Evolutionary conservation across 176 grass and related monocot genomes (phyloP).

Genomic region (Triticum urartu): DNA sequence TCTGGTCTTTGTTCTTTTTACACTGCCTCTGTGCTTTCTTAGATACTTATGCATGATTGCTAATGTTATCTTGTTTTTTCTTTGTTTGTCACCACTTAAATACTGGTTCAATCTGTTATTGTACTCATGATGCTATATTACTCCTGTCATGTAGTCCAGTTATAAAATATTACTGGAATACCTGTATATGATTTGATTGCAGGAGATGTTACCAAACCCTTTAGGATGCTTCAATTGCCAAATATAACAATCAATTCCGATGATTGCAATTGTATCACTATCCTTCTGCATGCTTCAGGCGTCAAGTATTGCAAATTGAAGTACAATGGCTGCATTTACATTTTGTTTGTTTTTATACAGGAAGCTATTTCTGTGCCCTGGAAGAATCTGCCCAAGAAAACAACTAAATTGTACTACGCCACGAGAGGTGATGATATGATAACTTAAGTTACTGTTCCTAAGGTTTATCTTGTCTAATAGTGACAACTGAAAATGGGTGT

Average conservation of each 20-base stretch:
- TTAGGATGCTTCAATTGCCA: neutral
- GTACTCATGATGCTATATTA: neutral
- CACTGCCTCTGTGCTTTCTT: neutral
- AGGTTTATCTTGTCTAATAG: neutral
- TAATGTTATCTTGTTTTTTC: neutral
- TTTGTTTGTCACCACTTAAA: no score
- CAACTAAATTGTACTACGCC: constrained; percentile 68
- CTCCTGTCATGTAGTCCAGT: neutral
- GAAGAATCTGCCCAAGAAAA: constrained; percentile 69
- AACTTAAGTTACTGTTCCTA: neutral
- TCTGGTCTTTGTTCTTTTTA: neutral
- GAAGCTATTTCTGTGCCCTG: constrained; percentile 83
- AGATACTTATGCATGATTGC: no score
- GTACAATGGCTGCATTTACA: neutral
- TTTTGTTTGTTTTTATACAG: constrained; percentile 30
- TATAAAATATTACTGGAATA: neutral
- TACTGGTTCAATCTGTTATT: neutral
- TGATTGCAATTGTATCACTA: neutral
- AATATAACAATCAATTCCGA: neutral
- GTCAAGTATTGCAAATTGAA: neutral
- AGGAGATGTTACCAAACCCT: neutral
- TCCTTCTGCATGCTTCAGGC: neutral
- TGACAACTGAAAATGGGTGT: neutral
- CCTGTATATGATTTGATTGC: neutral
- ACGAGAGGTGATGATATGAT: constrained; percentile 58